These are phyloP conservation scores for Zangia roseola DNA, from an alignment of 768 basidiomycete species.

Conservation along the genomic window DNA sequence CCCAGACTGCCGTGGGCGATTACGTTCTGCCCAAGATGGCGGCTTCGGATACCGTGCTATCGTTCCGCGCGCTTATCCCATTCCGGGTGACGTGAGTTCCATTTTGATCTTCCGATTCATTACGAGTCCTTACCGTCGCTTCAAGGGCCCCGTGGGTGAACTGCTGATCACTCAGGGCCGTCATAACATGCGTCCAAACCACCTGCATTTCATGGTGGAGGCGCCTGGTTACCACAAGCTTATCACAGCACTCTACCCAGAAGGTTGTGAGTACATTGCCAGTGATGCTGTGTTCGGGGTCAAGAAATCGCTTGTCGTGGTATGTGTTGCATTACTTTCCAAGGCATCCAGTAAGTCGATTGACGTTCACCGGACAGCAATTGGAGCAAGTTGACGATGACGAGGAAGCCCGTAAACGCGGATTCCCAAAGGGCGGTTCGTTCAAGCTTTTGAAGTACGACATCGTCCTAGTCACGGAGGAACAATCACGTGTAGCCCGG, in stretches of 20 bases:
- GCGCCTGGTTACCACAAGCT: constrained; percentile 74
- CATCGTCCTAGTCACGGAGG: constrained; percentile 44
- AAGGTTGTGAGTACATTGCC: constrained; percentile 61
- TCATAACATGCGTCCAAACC: constrained; percentile 78
- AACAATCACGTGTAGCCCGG: constrained; percentile 36
- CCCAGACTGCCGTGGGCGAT: constrained; percentile 74
- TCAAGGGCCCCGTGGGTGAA: constrained; percentile 66
- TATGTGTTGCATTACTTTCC: constrained; percentile 36
- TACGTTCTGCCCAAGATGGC: constrained; percentile 60
- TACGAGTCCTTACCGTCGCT: constrained; percentile 7
- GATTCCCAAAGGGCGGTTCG: constrained; percentile 42
- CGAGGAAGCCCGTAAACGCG: constrained; percentile 50
- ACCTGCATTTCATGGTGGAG: constrained; percentile 72
- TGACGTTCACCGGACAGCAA: constrained; percentile 36
- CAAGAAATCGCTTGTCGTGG: constrained; percentile 73
- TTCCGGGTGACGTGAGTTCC: constrained; percentile 60
- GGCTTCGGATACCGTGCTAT: constrained; percentile 69
- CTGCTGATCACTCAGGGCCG: constrained; percentile 56
- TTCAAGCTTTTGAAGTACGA: constrained; percentile 50
- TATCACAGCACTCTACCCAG: constrained; percentile 71
- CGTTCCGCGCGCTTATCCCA: constrained; percentile 67
- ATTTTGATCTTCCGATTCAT: constrained; percentile 3
- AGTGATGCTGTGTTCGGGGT: constrained; percentile 85
- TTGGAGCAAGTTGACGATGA: constrained; percentile 54
- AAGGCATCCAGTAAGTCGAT: neutral